phyloP scores from a whole-genome alignment of 768 basidiomycete species.

The Dentipellis fragilis region DNA sequence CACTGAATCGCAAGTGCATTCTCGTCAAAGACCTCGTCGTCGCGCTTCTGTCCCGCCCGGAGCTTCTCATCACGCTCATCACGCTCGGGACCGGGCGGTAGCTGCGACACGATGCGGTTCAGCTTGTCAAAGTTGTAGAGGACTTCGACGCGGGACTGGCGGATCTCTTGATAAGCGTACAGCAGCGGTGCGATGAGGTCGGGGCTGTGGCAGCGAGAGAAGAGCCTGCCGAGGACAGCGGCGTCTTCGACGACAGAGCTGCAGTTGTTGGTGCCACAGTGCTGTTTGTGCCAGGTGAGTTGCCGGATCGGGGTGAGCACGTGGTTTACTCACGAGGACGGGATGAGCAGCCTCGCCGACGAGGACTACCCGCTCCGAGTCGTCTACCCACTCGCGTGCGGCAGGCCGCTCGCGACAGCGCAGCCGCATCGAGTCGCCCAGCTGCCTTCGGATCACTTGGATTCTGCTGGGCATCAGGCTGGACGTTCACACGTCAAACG shows the following conservation, averaged over 20 bases:
- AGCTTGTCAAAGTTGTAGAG: constrained; percentile 1
- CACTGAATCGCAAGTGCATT: constrained; percentile 8
- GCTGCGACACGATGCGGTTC: constrained; percentile 1
- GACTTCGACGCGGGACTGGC: constrained; percentile 8
- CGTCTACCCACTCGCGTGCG: constrained; percentile 11
- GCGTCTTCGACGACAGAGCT: constrained; percentile 11
- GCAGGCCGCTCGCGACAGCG: constrained; percentile 5
- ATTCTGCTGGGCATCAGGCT: constrained; percentile 1
- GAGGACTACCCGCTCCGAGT: constrained; percentile 7
- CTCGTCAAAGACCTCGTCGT: constrained; percentile 4
- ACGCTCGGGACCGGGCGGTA: constrained; percentile 9
- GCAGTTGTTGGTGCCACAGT: constrained; percentile 4
- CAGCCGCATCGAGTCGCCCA: constrained; percentile 3
- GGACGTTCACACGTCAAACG: background rate
- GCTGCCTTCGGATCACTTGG: background rate
- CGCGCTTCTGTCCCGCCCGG: background rate
- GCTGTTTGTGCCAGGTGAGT: background rate
- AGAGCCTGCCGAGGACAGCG: constrained; percentile 28
- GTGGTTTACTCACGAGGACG: constrained; percentile 1
- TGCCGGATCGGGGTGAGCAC: background rate
- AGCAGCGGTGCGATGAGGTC: constrained; percentile 23
- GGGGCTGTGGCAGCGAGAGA: constrained; percentile 21
- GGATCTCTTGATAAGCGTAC: constrained; percentile 24
- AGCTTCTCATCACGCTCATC: constrained; percentile 2
- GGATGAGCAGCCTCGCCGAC: constrained; percentile 11